A percentile compares a stretch with the other conserved stretches of the same genome.
phyloP scores from a whole-genome alignment of 306 rosid species.

The Heteromeles arbutifolia region DNA sequence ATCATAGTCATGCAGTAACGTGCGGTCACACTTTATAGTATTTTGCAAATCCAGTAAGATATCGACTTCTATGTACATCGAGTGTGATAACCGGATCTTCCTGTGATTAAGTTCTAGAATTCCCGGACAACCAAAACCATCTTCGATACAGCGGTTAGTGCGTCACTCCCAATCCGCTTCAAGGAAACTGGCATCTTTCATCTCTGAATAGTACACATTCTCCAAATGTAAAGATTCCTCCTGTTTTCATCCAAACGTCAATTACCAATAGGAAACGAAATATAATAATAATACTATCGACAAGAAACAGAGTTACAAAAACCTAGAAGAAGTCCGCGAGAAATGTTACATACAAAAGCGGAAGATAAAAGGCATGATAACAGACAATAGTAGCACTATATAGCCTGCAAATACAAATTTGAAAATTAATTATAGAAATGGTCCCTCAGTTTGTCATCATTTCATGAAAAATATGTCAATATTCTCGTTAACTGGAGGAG shows the following conservation, averaged over 20 bases:
- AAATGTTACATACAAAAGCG: conserved; percentile 63
- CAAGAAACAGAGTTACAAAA: no score
- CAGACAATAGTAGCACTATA: conserved; percentile 58
- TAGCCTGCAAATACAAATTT: conserved; percentile 47
- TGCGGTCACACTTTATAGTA: no score
- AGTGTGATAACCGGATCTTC: not conserved
- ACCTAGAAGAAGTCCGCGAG: no score
- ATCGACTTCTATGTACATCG: conserved; percentile 35
- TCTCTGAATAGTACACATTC: conserved; percentile 81
- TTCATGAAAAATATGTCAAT: no score
- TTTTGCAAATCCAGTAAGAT: not conserved
- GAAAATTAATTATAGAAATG: conserved; percentile 10
- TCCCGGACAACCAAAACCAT: not conserved
- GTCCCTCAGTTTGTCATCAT: no score
- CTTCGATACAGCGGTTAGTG: not conserved
- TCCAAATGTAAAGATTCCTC: conserved; percentile 82
- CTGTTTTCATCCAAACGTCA: conserved; percentile 27
- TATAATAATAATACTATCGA: no score
- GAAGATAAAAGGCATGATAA: conserved; percentile 85
- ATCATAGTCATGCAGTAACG: no score
- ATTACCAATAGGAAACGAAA: not conserved
- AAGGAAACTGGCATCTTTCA: conserved; percentile 95
- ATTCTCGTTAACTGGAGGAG: no score
- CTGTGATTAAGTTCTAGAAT: conserved; percentile 4
- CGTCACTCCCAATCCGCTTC: conserved; percentile 78